Evolutionary conservation across 345 rosid genomes (phyloP), one percentile per base, ranked within the genome.

Genomic region (Anacardium occidentale): DNA sequence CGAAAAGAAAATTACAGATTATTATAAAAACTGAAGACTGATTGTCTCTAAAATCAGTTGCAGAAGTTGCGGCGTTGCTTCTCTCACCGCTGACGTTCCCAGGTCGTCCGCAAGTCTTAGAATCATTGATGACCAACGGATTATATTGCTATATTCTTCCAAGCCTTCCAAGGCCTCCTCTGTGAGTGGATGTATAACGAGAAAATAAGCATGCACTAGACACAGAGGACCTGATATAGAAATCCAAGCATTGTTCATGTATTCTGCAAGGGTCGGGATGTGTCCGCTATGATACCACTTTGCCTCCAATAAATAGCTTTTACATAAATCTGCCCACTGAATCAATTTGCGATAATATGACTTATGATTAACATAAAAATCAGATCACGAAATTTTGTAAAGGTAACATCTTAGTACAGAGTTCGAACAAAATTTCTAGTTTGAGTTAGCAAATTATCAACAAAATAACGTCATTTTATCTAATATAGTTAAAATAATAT

Each of bases 31-130:
- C 21, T 6, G 10, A 4, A 55, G 52, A 1, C 1, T 20, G n/a
- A 8, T 14, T 55, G 32, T 15, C 40, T 18, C 68, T 10, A 47
- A 10, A 12, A 47, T 47, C 17, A 14, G 12, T 47, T 47, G 11
- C 1, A 10, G 17, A 44, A 9, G 48, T 47, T 47, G 2, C 1
- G 3, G 51, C 1, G 7, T 7, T 37, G 1, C 42, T 14, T 3
- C 10, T 15, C 51, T 47, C 26, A 84, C 88, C 73, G 74, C 15
- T 1, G 86, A 81, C 26, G 90, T 87, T 54, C 78, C 88, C 4
- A 86, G 63, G 74, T 86, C 88, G 57, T 84, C 55, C 0, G 77
- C 71, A 12, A 84, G 75, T 34, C 85, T 77, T n/a, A 78, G 24
- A 72, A 79, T 64, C 32, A 69, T 61, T 26, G 88, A 83, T 2